phyloP scores from a whole-genome alignment of 306 rosid species.

The Gastrolobium villosum region DNA sequence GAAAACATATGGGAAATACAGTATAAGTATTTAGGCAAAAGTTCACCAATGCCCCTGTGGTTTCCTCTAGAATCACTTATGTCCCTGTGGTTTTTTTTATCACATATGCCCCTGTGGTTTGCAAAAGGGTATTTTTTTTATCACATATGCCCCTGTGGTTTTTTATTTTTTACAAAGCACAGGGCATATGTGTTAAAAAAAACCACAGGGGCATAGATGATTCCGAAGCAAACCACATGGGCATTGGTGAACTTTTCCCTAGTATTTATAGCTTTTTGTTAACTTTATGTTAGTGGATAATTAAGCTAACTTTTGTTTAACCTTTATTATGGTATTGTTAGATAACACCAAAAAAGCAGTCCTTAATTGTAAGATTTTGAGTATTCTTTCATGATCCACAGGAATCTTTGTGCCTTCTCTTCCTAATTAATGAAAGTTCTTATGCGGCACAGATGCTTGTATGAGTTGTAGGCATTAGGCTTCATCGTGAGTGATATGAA shows the following conservation, averaged over 20 bases:
- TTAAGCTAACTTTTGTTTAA: not conserved
- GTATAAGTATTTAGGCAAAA: too few relatives aligned
- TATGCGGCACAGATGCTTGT: not conserved
- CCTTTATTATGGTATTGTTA: not conserved
- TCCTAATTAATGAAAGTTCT: not conserved
- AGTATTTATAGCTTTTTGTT: not conserved
- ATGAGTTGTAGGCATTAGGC: not conserved
- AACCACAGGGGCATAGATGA: too few relatives aligned
- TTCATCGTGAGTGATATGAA: not conserved
- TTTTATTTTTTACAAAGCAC: too few relatives aligned
- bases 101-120: too few relatives aligned
- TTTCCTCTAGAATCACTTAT: too few relatives aligned
- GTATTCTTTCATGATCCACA: slow-evolving; percentile 3
- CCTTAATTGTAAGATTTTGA: slow-evolving; percentile 4
- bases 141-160: too few relatives aligned
- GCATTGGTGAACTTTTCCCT: too few relatives aligned
- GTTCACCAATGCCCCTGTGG: too few relatives aligned
- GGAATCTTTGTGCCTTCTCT: slow-evolving; percentile 28
- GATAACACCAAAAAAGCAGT: slow-evolving; percentile 3
- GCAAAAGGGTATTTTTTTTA: too few relatives aligned
- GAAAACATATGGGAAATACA: not conserved
- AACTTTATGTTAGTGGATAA: not conserved
- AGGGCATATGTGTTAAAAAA: too few relatives aligned
- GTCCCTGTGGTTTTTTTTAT: too few relatives aligned
- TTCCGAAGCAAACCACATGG: too few relatives aligned